A percentile compares a stretch with the other conserved stretches of the same genome.
phyloP scores from a whole-genome alignment of 2,329 filamentous ascomycete species.

The Apiospora saccharicola region DNA sequence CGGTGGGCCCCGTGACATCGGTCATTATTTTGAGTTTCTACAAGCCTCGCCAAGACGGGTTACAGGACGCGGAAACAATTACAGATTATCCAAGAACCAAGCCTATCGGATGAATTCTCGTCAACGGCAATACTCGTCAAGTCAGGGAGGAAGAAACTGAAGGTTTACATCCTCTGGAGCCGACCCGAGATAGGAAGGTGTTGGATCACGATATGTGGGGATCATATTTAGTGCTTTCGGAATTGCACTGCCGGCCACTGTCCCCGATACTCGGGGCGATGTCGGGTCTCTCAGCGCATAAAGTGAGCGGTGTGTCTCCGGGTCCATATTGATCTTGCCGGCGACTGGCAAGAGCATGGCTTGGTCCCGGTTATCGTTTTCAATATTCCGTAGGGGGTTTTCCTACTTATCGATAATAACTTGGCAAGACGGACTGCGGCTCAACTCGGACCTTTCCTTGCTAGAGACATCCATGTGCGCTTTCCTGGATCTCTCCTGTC shows the following conservation, averaged over 20 bases:
- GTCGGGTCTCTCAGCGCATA: conserved; percentile 1
- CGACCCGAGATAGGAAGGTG: not conserved
- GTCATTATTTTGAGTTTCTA: conserved; percentile 11
- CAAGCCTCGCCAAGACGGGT: conserved; percentile 7
- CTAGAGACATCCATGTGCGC: not conserved
- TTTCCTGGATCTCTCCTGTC: not conserved
- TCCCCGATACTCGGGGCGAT: conserved; percentile 14
- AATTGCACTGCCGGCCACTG: not conserved
- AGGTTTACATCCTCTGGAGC: not conserved
- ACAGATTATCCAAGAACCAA: not conserved
- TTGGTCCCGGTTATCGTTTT: not conserved
- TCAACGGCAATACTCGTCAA: not conserved
- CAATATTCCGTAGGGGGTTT: not conserved
- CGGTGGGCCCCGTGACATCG: not conserved
- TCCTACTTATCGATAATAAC: not conserved
- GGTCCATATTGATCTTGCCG: not conserved
- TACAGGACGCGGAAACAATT: not conserved
- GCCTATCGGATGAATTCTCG: not conserved
- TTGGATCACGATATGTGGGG: conserved; percentile 19
- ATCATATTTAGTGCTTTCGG: conserved; percentile 9
- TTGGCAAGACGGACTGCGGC: not conserved
- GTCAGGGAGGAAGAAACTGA: not conserved
- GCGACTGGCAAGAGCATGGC: not conserved
- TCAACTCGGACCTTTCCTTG: no score
- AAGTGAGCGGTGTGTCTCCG: not conserved